Evolutionary conservation across 345 rosid species (phyloP), one percentile per base, ranked within the genome.

Genomic region (Lumnitzera racemosa): DNA sequence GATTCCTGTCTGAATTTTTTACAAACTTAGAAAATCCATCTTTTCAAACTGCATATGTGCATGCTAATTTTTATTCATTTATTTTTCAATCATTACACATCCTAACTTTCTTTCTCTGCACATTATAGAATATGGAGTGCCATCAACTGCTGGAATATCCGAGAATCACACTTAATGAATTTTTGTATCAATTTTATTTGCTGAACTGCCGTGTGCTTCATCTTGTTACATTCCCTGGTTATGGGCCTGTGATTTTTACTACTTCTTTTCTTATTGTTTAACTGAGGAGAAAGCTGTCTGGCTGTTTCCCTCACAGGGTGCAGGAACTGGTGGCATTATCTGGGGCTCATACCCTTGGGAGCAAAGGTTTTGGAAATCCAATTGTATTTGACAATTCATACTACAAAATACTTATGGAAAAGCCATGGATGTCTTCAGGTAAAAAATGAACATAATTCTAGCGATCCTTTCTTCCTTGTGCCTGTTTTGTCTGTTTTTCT

Each of bases 331-430:
- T 92, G 59, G 94, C 86, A 8, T 76, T 89, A 47, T 89, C 89
- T 61, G 98, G 98, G 43, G 96, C 96, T 55, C 96, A 92, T 78
- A 89, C 96, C 48, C 64, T 87, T 13, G 98, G 98, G 47, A 71
- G 89, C 57, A 92, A 92, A 80, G 94, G 96, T 47, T 92, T 89
- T 72, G 94, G 96, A 58, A 87, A 67, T 69, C 96, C 96, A 1
- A 63, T 54, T 58, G 66, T 62, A 64, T 89, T 92, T 53, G 96
- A 89, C 79, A 87, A 89, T 68, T 78, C 89, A 12, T 89, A 92
- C 84, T 92, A 78, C 67, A 85, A 81, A 74, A 82, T 83, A 69
- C 96, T 92, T 76, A 76, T 92, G 29, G 78, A 77, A 61, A 92
- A 87, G 73, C 96, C 98, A 53, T 92, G 98, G 98, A 62, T 57